phyloP scores from a whole-genome alignment of 495 filamentous ascomycete genomes.

The Apiosordaria backusii region DNA sequence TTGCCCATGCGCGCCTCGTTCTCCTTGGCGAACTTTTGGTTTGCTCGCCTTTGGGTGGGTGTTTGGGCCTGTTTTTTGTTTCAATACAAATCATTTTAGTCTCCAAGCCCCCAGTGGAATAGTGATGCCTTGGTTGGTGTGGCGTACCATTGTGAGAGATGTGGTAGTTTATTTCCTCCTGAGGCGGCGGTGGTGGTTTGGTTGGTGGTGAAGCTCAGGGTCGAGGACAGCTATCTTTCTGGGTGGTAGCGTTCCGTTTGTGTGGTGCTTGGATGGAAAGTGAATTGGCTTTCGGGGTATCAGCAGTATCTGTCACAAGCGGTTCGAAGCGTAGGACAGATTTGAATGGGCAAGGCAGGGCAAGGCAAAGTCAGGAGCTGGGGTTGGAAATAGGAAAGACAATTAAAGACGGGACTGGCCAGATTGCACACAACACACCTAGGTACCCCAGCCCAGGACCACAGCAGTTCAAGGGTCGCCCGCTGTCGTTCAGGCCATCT shows the following conservation, averaged over 20 bases:
- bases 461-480: conserved; percentile 4
- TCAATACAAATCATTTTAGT: no score
- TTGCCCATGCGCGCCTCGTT: conserved; percentile 83
- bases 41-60: conserved; percentile 84
- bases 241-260: background rate
- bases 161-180: no score
- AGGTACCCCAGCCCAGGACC: background rate
- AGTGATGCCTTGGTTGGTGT: background rate
- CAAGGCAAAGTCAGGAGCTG: background rate
- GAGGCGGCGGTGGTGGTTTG: background rate
- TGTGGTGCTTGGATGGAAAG: background rate
- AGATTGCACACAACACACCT: conserved; percentile 26
- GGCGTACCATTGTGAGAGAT: conserved; percentile 23
- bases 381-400: background rate
- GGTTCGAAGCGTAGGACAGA: no score
- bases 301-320: background rate
- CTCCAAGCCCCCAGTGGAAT: no score
- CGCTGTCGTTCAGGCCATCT: conserved; percentile 29
- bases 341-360: background rate
- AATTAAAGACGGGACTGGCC: conserved; percentile 21
- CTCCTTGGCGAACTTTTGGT: conserved; percentile 75
- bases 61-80: conserved; percentile 74
- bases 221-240: background rate
- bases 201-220: background rate
- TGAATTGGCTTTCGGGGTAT: background rate